Conservation (phyloP, 257 asterid genomes). For the Perilla frutescens region DNA sequence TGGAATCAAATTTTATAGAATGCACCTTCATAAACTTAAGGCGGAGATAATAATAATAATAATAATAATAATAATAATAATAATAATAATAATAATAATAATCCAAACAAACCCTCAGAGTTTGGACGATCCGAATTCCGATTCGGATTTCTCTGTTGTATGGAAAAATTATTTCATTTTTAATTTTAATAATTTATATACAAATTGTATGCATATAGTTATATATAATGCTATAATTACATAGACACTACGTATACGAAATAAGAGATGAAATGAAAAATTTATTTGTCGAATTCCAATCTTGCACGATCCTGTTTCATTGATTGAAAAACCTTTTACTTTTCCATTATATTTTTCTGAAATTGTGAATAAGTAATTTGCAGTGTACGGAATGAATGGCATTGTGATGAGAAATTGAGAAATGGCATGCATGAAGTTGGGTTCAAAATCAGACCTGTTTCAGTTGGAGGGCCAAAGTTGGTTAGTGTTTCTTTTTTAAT, state of each 20-base stretch:
- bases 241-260: not conserved
- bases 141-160: not conserved
- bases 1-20: no score
- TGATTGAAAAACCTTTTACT: not conserved
- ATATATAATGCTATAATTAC: not conserved
- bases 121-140: constrained; percentile 24
- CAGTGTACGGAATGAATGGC: not conserved
- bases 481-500: constrained; percentile 35
- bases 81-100: no score
- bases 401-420: constrained; percentile 27
- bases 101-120: no score
- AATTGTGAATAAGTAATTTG: not conserved
- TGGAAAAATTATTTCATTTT: no score
- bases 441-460: constrained; percentile 51
- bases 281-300: not conserved
- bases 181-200: no score
- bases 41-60: no score
- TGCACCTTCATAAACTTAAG: no score
- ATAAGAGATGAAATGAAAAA: not conserved
- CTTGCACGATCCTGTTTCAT: not conserved
- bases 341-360: not conserved
- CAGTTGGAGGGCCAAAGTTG: constrained; percentile 51
- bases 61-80: no score
- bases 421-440: constrained; percentile 58
- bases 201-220: no score